A percentile compares a stretch with the other conserved stretches of the same genome.
Evolutionary conservation across 2,329 filamentous ascomycete species (phyloP).

Genomic region (Cladophialophora bantiana): DNA sequence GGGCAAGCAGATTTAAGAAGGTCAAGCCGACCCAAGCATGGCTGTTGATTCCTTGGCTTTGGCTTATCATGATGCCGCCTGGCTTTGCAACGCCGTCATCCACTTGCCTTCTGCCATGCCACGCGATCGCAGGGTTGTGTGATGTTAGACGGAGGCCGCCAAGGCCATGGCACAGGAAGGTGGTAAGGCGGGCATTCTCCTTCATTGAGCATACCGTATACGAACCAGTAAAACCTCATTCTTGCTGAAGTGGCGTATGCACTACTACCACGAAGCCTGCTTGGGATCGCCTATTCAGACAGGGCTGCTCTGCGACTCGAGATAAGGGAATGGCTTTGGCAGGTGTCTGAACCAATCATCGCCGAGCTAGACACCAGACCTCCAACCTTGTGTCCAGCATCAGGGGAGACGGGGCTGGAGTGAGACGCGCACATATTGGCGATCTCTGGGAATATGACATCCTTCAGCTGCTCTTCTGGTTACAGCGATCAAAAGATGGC

Average conservation of each 20-base stretch:
- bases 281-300: constrained; percentile 2
- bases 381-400: neutral
- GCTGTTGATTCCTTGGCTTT: constrained; percentile 1
- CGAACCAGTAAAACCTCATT: neutral
- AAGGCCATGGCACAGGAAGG: neutral
- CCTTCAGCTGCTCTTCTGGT: neutral
- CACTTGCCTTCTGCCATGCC: constrained; percentile 1
- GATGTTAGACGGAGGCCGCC: constrained; percentile 1
- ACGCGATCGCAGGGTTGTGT: constrained; percentile 11
- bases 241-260: neutral
- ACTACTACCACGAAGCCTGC: neutral
- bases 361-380: neutral
- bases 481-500: neutral
- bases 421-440: neutral
- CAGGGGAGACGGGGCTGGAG: neutral
- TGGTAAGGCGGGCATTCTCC: neutral
- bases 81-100: neutral
- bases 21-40: constrained; percentile 9
- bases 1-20: neutral
- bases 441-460: neutral
- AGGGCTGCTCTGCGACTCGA: neutral
- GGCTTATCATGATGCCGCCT: constrained; percentile 1
- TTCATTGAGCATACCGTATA: neutral
- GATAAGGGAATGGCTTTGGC: neutral
- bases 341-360: neutral